Conservation (phyloP, 805 yeast genomes). For the Monosporozyma siamensis region DNA sequence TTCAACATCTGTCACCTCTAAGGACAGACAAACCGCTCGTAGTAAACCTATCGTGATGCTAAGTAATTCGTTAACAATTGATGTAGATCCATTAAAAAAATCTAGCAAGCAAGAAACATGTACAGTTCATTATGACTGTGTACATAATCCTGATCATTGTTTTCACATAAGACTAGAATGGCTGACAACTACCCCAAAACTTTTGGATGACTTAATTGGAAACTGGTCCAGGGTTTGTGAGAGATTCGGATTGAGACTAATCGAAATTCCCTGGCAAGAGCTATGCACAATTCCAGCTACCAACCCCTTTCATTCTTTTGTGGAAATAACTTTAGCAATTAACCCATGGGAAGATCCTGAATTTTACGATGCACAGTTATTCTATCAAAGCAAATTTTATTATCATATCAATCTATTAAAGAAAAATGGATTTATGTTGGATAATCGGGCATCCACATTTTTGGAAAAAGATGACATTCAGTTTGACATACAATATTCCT, state of each 20-base stretch:
- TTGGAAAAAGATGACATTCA: conserved; percentile 39
- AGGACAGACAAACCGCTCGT: conserved; percentile 11
- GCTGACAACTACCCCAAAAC: conserved; percentile 80
- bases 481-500: conserved; percentile 70
- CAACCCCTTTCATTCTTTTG: conserved; percentile 85
- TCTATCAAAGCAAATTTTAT: conserved; percentile 49
- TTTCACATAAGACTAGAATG: conserved; percentile 88
- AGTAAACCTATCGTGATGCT: conserved; percentile 43
- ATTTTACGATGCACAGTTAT: conserved; percentile 35
- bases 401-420: conserved; percentile 71
- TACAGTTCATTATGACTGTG: conserved; percentile 80
- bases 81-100: conserved; percentile 62
- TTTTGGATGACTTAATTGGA: conserved; percentile 68
- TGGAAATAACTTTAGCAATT: conserved; percentile 53
- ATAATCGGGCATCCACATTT: conserved; percentile 64
- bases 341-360: conserved; percentile 65
- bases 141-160: conserved; percentile 91
- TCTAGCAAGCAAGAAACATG: conserved; percentile 73
- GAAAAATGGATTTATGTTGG: conserved; percentile 66
- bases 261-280: conserved; percentile 89
- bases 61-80: conserved; percentile 56
- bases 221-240: conserved; percentile 80
- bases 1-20: conserved; percentile 8
- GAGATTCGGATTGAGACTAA: conserved; percentile 67
- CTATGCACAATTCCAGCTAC: conserved; percentile 61